Evolutionary conservation across 192 early-diverging fungal species (phyloP), one percentile per base, ranked within the genome.

Genomic region (Podila epigama): DNA sequence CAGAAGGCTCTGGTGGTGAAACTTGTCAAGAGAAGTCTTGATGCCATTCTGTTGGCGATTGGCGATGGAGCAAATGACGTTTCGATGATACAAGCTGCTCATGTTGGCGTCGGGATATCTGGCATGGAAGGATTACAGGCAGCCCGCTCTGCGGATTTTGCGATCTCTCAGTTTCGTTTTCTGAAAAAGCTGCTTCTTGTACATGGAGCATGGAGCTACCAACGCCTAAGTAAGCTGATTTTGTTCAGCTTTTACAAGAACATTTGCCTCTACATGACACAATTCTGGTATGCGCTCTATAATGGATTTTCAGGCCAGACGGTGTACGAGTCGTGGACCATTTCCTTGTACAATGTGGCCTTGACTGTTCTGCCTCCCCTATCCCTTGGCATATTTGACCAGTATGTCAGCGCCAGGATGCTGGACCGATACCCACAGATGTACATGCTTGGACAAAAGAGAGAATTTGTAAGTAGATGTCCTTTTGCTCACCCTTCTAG

Each of bases 211-310:
- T 99, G 97, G 97, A 94, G 94, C 56, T 99, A 99, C 82, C 93
- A 95, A 64, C 85, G 97, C 44, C 83, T 98, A 35, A 92, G 91
- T 69, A 99, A 98, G 83, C 81, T 99, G 82, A 96, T 98, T 57
- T 85, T 99, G 61, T 99, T 93, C 84, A 95, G 92, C 63, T 99
- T 99, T 84, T 99, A 99, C 88, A 99, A 99, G 85, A 99, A 99
- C 80, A 96, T 99, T 60, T 93, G 96, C 32, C 85, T 99, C 66
- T 99, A 98, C 83, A 85, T 96, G 72, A 99, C 97, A 48, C 97
- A 99, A 85, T 93, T 99, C 67, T 99, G 97, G 97, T 92, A 83
- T 81, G 90, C 96, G 4, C 88, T 94, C 68, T 95, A 95, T 82
- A 97, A 97, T 70, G 93, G 94, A 7, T 98, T 97, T 66, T 98